Conservation (phyloP, 805 yeast genomes). For the Myxozyma kluyveri region DNA sequence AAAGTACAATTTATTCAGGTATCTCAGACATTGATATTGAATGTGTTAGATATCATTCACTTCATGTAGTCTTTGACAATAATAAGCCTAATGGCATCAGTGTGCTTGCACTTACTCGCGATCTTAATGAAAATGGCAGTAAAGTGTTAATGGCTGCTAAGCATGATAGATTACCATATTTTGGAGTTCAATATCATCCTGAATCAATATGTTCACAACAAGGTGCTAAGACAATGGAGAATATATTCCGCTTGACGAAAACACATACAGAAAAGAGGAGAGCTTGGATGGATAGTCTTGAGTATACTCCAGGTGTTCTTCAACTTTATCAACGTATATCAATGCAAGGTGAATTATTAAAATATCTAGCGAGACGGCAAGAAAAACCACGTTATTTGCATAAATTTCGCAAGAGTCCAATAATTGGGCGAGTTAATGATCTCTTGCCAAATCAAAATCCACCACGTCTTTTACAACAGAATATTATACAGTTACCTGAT, state of each 20-base stretch:
- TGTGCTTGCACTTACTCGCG: constrained; percentile 64
- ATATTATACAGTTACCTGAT: constrained; percentile 1
- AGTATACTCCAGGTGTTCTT: too few species aligned
- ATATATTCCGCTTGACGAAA: constrained; percentile 6
- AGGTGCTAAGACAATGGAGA: constrained; percentile 46
- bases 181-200: constrained; percentile 96
- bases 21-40: constrained; percentile 44
- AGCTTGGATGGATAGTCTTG: neutral
- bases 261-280: neutral
- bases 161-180: constrained; percentile 63
- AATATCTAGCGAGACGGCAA: neutral
- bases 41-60: constrained; percentile 87
- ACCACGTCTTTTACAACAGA: constrained; percentile 6
- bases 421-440: neutral
- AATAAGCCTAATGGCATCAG: constrained; percentile 38
- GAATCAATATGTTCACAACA: constrained; percentile 81
- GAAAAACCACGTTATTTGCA: neutral
- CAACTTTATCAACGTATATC: neutral
- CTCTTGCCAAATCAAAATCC: neutral
- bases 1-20: constrained; percentile 43
- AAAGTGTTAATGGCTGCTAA: constrained; percentile 65
- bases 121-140: constrained; percentile 41
- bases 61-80: constrained; percentile 47
- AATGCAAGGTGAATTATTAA: neutral
- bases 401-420: neutral